Conservation (phyloP, 148 eudicot genomes). For the Dianthus caryophyllus region DNA sequence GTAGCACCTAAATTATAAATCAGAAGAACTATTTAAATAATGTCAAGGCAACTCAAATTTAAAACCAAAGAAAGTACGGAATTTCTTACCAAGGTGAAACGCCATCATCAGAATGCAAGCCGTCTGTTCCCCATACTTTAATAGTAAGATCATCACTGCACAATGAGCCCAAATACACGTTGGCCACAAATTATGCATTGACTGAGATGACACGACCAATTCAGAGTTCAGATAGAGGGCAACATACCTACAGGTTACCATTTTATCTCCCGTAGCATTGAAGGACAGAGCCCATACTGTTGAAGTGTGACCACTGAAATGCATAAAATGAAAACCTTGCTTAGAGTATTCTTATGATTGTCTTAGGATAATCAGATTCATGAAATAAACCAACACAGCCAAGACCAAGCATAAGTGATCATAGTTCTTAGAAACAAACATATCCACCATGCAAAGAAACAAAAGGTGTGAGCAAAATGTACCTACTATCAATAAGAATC, state of each 20-base stretch:
- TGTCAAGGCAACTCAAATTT: conserved; percentile 4
- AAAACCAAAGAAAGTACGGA: conserved; percentile 5
- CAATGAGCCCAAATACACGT: conserved; percentile 13
- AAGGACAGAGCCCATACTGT: conserved; percentile 90
- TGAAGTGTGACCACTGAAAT: conserved; percentile 82
- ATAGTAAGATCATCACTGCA: conserved; percentile 93
- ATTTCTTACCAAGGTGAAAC: conserved; percentile 68
- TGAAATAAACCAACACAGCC: not conserved
- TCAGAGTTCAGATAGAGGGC: conserved; percentile 5
- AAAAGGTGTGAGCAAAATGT: not conserved
- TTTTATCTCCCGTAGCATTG: conserved; percentile 72
- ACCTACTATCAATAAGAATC: not conserved
- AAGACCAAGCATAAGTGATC: not conserved
- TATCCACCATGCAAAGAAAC: not conserved
- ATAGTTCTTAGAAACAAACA: not conserved
- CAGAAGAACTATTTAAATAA: not conserved
- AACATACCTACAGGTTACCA: conserved; percentile 90
- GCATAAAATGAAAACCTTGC: conserved; percentile 14
- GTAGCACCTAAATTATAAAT: not conserved
- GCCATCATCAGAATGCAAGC: conserved; percentile 45
- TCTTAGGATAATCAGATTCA: not conserved
- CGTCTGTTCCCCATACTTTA: conserved; percentile 77
- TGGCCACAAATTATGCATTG: not conserved
- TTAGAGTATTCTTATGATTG: not conserved
- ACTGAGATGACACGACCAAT: not conserved